phyloP scores from a whole-genome alignment of 139 green algal species.

The Coelastrella sp. region DNA sequence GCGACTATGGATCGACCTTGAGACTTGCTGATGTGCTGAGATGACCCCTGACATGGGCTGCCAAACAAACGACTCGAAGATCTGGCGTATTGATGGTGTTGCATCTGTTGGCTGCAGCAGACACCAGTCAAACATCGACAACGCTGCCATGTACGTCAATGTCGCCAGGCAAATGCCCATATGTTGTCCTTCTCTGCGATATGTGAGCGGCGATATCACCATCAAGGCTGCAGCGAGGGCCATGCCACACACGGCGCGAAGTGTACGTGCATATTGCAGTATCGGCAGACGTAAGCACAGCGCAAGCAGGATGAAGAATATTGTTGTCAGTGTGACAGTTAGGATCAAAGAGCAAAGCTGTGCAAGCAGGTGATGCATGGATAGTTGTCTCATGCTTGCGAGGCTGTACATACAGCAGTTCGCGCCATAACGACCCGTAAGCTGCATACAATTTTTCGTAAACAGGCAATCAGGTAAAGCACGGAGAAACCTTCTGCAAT shows the following conservation, averaged over 20 bases:
- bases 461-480: no score
- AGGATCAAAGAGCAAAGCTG: conserved; percentile 4
- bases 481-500: no score
- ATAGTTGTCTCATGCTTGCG: no score
- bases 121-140: conserved; percentile 22
- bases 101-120: neutral
- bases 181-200: conserved; percentile 13
- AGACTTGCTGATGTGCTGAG: neutral
- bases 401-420: no score
- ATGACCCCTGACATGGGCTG: neutral
- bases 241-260: neutral
- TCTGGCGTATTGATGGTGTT: neutral
- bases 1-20: neutral
- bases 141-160: conserved; percentile 3
- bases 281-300: neutral
- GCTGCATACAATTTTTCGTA: no score
- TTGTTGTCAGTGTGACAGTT: neutral
- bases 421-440: no score
- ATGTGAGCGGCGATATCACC: neutral
- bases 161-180: conserved; percentile 14
- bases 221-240: neutral
- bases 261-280: neutral
- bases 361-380: neutral
- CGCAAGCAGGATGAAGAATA: neutral
- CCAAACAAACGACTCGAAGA: neutral